Percentiles rank a stretch among this genome's conserved stretches.
phyloP scores from a whole-genome alignment of 441 rosid species.

The Erodium trifolium region DNA sequence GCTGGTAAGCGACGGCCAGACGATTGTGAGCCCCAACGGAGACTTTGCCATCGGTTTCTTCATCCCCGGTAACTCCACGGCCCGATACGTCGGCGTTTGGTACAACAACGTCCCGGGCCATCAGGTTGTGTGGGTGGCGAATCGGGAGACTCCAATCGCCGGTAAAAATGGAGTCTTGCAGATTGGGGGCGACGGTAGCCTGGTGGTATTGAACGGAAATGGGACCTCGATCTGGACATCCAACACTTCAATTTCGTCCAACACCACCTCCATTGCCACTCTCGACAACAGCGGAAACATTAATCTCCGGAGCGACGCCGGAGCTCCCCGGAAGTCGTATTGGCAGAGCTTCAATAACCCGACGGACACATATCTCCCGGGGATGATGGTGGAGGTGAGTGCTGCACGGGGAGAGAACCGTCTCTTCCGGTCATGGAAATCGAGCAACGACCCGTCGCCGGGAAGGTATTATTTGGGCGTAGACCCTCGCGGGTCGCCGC shows the following conservation, averaged over 20 bases:
- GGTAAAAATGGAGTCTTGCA: slow-evolving; percentile 37
- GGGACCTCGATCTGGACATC: too few relatives aligned
- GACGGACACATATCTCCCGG: too few relatives aligned
- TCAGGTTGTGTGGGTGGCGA: slow-evolving; percentile 71
- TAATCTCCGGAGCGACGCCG: slow-evolving; percentile 24
- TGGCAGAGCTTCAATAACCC: too few relatives aligned
- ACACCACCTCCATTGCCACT: slow-evolving; percentile 24
- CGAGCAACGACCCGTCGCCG: slow-evolving; percentile 14
- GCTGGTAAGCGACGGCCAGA: slow-evolving; percentile 39
- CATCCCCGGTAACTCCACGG: slow-evolving; percentile 31
- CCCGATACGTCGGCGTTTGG: slow-evolving; percentile 65
- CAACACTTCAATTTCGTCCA: slow-evolving; percentile 38
- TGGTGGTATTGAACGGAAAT: too few relatives aligned
- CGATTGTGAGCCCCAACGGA: slow-evolving; percentile 30
- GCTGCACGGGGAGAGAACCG: too few relatives aligned
- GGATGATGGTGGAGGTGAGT: too few relatives aligned
- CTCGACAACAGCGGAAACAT: slow-evolving; percentile 44
- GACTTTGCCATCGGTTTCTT: slow-evolving; percentile 56
- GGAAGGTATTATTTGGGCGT: slow-evolving; percentile 42
- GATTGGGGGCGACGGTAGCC: slow-evolving; percentile 17
- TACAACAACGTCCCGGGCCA: slow-evolving; percentile 37
- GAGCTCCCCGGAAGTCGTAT: neutral
- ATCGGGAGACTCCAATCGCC: slow-evolving; percentile 46
- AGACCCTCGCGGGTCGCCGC: slow-evolving; percentile 46
- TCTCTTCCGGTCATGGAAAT: slow-evolving; percentile 46